phyloP scores from a whole-genome alignment of 768 basidiomycete species.

The Dacryopinax spathularia region DNA sequence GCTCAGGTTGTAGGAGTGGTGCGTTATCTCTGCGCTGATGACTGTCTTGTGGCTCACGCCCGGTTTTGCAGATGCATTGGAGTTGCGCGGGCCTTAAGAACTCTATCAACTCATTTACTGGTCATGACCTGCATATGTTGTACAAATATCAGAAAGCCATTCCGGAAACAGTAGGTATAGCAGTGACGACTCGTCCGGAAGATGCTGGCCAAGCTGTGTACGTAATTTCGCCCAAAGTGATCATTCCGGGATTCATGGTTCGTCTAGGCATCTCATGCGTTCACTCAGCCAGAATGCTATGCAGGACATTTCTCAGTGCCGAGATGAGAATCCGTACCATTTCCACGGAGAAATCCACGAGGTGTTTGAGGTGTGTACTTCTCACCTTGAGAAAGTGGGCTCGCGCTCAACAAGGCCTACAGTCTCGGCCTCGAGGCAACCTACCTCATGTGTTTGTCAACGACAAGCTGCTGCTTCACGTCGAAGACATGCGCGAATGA shows the following conservation, averaged over 20 bases:
- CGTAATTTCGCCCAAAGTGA: no score
- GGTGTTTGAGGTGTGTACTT: background rate
- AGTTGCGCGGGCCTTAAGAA: background rate
- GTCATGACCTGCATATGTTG: background rate
- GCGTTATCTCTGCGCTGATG: background rate
- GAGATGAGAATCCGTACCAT: background rate
- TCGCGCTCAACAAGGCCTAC: background rate
- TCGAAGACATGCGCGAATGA: background rate
- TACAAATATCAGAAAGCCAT: background rate
- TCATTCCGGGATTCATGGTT: no score
- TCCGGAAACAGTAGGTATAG: background rate
- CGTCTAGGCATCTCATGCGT: background rate
- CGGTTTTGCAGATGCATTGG: background rate
- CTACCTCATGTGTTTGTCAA: background rate
- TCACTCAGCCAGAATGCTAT: background rate
- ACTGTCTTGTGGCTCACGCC: background rate
- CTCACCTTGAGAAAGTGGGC: background rate
- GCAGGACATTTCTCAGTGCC: background rate
- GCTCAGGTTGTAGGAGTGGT: background rate
- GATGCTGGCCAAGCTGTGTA: conserved; percentile 2
- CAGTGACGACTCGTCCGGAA: background rate
- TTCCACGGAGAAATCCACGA: background rate
- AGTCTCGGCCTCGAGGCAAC: background rate
- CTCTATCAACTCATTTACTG: background rate
- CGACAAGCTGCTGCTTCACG: background rate